phyloP scores from a whole-genome alignment of 1,284 basidiomycete species.

The Cerioporus squamosus region DNA sequence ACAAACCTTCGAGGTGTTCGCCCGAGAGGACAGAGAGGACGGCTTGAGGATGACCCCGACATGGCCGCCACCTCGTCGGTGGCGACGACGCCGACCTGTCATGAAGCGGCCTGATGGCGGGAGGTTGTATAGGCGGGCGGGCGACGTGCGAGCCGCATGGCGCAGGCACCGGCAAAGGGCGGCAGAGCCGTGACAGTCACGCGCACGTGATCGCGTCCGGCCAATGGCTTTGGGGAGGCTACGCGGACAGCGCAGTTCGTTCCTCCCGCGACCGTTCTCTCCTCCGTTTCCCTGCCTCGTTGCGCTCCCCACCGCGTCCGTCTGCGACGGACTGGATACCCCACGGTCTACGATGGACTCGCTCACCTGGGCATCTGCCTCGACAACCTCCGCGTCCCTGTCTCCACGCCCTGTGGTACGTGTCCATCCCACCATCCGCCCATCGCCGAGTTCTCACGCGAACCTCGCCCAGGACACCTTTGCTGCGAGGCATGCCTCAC shows the following conservation, averaged over 20 bases:
- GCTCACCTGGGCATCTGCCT: slow-evolving; percentile 65
- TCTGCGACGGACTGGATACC: slow-evolving; percentile 20
- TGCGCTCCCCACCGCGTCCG: not conserved
- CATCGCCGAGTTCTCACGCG: not conserved
- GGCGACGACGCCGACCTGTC: too few relatives aligned
- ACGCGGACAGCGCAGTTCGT: not conserved
- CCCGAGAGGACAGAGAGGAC: too few relatives aligned
- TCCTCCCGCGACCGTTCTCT: not conserved
- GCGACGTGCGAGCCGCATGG: too few relatives aligned
- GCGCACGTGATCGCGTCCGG: slow-evolving; percentile 10
- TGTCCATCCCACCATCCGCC: not conserved
- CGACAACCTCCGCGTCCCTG: slow-evolving; percentile 52
- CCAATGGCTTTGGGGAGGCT: not conserved
- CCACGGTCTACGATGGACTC: slow-evolving; percentile 38
- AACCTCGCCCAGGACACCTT: slow-evolving; percentile 52
- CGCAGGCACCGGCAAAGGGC: too few relatives aligned
- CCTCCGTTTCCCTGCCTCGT: not conserved
- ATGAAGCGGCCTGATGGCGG: too few relatives aligned
- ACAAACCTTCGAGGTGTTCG: too few relatives aligned
- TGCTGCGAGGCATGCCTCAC: slow-evolving; percentile 63
- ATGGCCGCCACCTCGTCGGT: too few relatives aligned
- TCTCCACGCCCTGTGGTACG: slow-evolving; percentile 66
- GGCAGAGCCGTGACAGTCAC: not conserved
- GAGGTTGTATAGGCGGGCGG: too few relatives aligned
- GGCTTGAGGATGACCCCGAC: too few relatives aligned